Conservation (phyloP, 371 early-diverging fungal genomes). For the Saksenaea oblongispora region DNA sequence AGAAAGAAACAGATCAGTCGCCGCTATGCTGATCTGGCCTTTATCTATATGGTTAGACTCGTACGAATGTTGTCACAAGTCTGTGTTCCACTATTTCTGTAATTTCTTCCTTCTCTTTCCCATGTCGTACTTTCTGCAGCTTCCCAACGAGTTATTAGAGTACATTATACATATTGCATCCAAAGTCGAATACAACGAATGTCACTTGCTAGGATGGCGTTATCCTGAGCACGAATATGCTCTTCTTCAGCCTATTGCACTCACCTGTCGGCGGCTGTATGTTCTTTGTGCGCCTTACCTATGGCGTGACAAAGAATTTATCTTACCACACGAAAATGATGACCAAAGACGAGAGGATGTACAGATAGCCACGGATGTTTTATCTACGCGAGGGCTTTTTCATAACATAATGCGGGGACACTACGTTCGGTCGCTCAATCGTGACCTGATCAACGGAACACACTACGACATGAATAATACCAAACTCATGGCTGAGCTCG, state of each 20-base stretch:
- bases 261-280: constrained; percentile 39
- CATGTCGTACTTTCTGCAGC: constrained; percentile 17
- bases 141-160: constrained; percentile 45
- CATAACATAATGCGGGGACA: constrained; percentile 27
- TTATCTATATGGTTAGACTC: not conserved
- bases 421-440: constrained; percentile 42
- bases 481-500: constrained; percentile 38
- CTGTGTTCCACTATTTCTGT: not conserved
- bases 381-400: constrained; percentile 27
- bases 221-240: constrained; percentile 40
- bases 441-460: constrained; percentile 38
- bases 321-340: constrained; percentile 42
- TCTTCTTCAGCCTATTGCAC: constrained; percentile 35
- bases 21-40: not conserved
- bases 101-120: not conserved
- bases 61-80: not conserved
- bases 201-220: constrained; percentile 40
- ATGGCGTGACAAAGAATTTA: constrained; percentile 53
- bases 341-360: constrained; percentile 15
- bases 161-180: constrained; percentile 30
- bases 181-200: constrained; percentile 11
- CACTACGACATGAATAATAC: constrained; percentile 45
- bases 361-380: constrained; percentile 42
- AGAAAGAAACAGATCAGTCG: not conserved
- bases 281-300: constrained; percentile 40